A percentile compares a stretch with the other conserved stretches of the same genome.
These are phyloP conservation scores for Scleroderma citrinum DNA, from an alignment of 768 basidiomycete species.

Conservation along the genomic window DNA sequence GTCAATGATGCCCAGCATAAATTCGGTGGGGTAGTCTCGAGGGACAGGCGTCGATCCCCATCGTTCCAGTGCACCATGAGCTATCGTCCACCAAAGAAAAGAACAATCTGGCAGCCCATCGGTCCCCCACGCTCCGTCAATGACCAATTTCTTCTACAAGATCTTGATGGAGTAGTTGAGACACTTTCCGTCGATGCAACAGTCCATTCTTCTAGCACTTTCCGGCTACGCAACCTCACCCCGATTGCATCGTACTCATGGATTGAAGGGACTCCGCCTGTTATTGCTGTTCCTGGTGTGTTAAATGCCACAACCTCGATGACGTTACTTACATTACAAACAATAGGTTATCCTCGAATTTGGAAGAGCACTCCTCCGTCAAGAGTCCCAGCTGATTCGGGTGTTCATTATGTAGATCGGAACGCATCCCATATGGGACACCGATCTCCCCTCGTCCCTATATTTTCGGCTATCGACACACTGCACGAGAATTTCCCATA, in stretches of 20 bases:
- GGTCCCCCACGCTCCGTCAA: background rate
- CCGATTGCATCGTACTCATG: conserved; percentile 52
- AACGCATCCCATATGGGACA: conserved; percentile 42
- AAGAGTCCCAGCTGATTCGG: conserved; percentile 51
- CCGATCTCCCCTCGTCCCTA: conserved; percentile 42
- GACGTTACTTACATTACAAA: background rate
- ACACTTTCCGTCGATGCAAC: conserved; percentile 11
- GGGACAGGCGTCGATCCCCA: too few relatives aligned
- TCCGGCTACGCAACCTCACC: conserved; percentile 34
- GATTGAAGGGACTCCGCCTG: conserved; percentile 37
- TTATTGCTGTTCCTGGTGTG: conserved; percentile 49
- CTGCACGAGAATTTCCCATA: conserved; percentile 22
- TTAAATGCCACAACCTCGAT: background rate
- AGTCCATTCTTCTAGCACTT: conserved; percentile 8
- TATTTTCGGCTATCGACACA: conserved; percentile 55
- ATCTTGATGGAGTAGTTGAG: conserved; percentile 13
- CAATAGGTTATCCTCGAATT: conserved; percentile 51
- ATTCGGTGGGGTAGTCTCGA: too few relatives aligned
- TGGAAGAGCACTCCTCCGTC: conserved; percentile 47
- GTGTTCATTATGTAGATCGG: conserved; percentile 48
- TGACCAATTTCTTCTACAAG: conserved; percentile 16
- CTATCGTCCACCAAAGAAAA: too few relatives aligned
- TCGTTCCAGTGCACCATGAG: too few relatives aligned
- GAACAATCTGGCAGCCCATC: background rate
- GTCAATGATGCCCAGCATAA: background rate